Evolutionary conservation across 176 grass and related monocot species (phyloP).

Genomic region (Oryza brachyantha): DNA sequence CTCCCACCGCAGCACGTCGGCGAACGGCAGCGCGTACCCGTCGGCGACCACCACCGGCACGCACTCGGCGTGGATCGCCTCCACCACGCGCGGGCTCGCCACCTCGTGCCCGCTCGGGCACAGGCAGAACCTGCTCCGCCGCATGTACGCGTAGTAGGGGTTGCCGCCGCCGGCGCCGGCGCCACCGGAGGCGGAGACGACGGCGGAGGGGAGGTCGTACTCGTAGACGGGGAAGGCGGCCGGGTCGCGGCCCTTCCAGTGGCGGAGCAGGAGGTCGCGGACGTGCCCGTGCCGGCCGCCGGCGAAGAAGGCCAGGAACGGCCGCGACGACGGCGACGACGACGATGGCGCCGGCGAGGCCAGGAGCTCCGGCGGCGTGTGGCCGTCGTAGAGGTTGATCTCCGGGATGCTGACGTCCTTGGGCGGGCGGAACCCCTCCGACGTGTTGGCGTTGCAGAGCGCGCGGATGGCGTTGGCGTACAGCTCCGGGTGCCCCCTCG

Average conservation of each 20-base stretch:
- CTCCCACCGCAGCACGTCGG: slow-evolving; percentile 69
- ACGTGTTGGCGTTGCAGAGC: slow-evolving; percentile 80
- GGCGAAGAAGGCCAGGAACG: slow-evolving; percentile 67
- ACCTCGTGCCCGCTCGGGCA: slow-evolving; percentile 81
- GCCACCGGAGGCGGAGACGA: too few relatives aligned
- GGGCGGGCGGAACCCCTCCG: slow-evolving; percentile 58
- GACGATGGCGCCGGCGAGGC: background rate
- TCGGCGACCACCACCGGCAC: slow-evolving; percentile 60
- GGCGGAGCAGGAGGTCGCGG: slow-evolving; percentile 48
- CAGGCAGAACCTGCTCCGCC: slow-evolving; percentile 65
- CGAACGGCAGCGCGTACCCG: slow-evolving; percentile 59
- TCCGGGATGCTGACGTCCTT: slow-evolving; percentile 71
- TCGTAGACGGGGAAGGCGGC: slow-evolving; percentile 49
- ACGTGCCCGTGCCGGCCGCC: slow-evolving; percentile 55
- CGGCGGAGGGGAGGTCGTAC: slow-evolving; percentile 24
- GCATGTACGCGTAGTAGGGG: slow-evolving; percentile 56
- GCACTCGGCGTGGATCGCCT: slow-evolving; percentile 75
- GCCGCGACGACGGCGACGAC: background rate
- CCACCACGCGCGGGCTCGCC: slow-evolving; percentile 72
- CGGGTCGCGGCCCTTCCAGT: slow-evolving; percentile 57
- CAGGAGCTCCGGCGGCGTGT: slow-evolving; percentile 47
- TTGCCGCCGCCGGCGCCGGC: background rate
- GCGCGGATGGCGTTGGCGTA: slow-evolving; percentile 54
- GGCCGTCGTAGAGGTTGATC: slow-evolving; percentile 56
- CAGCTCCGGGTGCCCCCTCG: slow-evolving; percentile 46